Evolutionary conservation across 306 rosid genomes (phyloP).

Genomic region (Prunus armeniaca): DNA sequence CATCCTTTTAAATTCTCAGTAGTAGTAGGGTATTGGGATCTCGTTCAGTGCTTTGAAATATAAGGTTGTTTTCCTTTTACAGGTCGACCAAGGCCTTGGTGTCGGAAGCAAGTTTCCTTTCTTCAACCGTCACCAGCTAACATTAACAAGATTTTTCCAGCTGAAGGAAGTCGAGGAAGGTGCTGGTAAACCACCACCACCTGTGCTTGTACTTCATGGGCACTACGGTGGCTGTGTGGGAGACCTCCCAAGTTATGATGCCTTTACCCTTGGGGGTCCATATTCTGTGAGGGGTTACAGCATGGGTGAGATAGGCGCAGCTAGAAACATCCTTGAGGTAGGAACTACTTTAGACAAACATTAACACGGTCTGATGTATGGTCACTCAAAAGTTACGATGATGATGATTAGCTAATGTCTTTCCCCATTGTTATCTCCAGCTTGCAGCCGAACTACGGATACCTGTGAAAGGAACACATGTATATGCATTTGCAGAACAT

Average conservation of each 20-base stretch:
- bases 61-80: slow-evolving; percentile 11
- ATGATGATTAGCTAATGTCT: slow-evolving; percentile 5
- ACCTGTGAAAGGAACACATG: slow-evolving; percentile 77
- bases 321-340: slow-evolving; percentile 96
- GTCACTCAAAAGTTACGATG: neutral
- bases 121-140: slow-evolving; percentile 95
- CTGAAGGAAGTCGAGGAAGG: slow-evolving; percentile 86
- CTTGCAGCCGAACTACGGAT: slow-evolving; percentile 89
- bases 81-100: slow-evolving; percentile 98
- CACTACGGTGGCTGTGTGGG: slow-evolving; percentile 99
- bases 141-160: slow-evolving; percentile 72
- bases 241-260: slow-evolving; percentile 96
- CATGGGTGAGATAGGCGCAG: slow-evolving; percentile 97
- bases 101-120: slow-evolving; percentile 89
- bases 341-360: slow-evolving; percentile 8
- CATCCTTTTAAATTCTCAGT: neutral
- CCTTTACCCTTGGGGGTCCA: slow-evolving; percentile 97
- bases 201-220: slow-evolving; percentile 92
- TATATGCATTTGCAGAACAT: slow-evolving; percentile 86
- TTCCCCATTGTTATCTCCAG: slow-evolving; percentile 36
- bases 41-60: neutral
- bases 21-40: neutral
- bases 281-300: slow-evolving; percentile 96
- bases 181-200: slow-evolving; percentile 91
- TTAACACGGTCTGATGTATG: neutral